These are phyloP conservation scores for Hymenoscyphus repandus DNA, from an alignment of 2,329 filamentous ascomycete species.

Conservation along the genomic window DNA sequence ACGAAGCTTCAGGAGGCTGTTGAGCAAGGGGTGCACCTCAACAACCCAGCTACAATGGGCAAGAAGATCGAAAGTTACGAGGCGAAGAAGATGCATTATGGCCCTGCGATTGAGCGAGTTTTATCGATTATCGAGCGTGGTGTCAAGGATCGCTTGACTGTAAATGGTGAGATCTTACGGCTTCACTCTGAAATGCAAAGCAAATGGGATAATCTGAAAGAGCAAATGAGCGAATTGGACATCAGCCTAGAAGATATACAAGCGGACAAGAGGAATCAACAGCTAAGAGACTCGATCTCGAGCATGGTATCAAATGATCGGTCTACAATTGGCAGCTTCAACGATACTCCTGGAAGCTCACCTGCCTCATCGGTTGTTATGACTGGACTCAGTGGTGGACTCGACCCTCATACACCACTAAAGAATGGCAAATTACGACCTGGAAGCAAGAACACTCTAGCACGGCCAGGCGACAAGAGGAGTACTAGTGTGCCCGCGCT, in stretches of 20 bases:
- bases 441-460: conserved; percentile 28
- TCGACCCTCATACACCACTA: conserved; percentile 28
- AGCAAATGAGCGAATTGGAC: conserved; percentile 74
- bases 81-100: conserved; percentile 90
- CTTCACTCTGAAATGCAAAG: conserved; percentile 79
- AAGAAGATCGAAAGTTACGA: conserved; percentile 93
- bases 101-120: conserved; percentile 86
- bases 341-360: conserved; percentile 50
- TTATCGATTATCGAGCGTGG: conserved; percentile 91
- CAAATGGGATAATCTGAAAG: conserved; percentile 73
- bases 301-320: conserved; percentile 62
- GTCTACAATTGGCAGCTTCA: conserved; percentile 40
- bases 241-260: conserved; percentile 67
- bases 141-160: conserved; percentile 89
- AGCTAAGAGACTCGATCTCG: conserved; percentile 86
- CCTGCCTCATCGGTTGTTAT: conserved; percentile 62
- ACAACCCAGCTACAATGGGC: conserved; percentile 61
- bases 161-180: conserved; percentile 90
- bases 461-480: conserved; percentile 41
- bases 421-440: conserved; percentile 30
- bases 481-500: conserved; percentile 38
- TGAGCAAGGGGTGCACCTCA: conserved; percentile 68
- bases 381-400: conserved; percentile 41
- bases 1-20: conserved; percentile 75
- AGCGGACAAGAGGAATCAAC: conserved; percentile 57